phyloP scores from a whole-genome alignment of 1,284 basidiomycete species.

The Mycosarcoma mackinlayi region DNA sequence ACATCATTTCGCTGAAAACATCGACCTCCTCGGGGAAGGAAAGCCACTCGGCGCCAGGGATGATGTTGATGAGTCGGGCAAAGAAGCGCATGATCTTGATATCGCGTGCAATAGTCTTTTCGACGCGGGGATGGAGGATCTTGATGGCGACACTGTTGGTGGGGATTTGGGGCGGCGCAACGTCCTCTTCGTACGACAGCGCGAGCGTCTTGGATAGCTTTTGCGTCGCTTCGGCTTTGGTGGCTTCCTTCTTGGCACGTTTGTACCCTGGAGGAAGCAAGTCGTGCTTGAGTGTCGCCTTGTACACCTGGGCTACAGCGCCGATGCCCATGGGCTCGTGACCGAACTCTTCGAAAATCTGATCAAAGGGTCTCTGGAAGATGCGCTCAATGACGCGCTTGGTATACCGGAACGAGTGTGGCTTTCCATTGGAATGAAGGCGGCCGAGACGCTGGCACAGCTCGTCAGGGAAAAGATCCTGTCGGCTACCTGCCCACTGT shows the following conservation, averaged over 20 bases:
- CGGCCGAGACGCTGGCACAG: conserved; percentile 87
- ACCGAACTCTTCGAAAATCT: conserved; percentile 93
- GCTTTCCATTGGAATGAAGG: conserved; percentile 87
- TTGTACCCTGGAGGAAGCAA: conserved; percentile 76
- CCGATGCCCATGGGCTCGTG: conserved; percentile 92
- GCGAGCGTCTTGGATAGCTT: conserved; percentile 54
- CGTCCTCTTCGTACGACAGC: conserved; percentile 58
- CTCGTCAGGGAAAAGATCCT: conserved; percentile 91
- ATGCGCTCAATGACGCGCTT: conserved; percentile 83
- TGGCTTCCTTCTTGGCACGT: conserved; percentile 35
- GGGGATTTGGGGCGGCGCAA: conserved; percentile 52
- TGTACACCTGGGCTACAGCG: conserved; percentile 95
- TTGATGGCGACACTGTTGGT: conserved; percentile 86
- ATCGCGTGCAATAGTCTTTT: conserved; percentile 85
- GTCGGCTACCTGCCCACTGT: conserved; percentile 97
- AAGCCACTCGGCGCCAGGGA: conserved; percentile 96
- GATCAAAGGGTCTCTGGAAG: conserved; percentile 78
- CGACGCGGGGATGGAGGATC: conserved; percentile 82
- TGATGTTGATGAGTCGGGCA: conserved; percentile 79
- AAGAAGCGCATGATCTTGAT: conserved; percentile 95
- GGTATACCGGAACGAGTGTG: conserved; percentile 85
- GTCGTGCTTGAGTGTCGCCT: conserved; percentile 83
- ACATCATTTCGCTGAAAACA: conserved; percentile 98
- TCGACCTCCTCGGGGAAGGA: conserved; percentile 94
- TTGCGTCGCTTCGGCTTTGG: conserved; percentile 19